Percentiles rank a stretch among this genome's conserved stretches.
Evolutionary conservation across 2,329 filamentous ascomycete species (phyloP).

Genomic region (Aspergillus eucalypticola): DNA sequence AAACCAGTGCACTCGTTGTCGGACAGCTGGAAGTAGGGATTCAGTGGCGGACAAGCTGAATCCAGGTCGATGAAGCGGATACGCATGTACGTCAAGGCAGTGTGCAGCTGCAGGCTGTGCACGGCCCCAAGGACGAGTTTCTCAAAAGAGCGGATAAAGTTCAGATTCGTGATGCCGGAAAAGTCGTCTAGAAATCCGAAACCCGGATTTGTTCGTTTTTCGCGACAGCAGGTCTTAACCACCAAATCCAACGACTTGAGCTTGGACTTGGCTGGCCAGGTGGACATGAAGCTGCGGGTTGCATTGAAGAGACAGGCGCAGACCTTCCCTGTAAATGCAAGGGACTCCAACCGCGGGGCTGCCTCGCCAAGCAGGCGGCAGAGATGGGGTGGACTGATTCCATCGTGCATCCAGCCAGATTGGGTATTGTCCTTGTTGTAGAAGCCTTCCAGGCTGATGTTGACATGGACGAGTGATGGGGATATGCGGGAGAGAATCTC

Average conservation of each 20-base stretch:
- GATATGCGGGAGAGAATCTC: constrained; percentile 62
- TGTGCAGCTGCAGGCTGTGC: constrained; percentile 59
- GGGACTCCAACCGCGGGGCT: constrained; percentile 63
- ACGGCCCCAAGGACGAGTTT: constrained; percentile 65
- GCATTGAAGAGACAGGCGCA: constrained; percentile 69
- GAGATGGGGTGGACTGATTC: constrained; percentile 62
- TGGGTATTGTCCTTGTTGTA: constrained; percentile 65
- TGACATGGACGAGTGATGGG: constrained; percentile 60
- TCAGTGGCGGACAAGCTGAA: constrained; percentile 68
- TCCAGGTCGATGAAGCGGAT: constrained; percentile 77
- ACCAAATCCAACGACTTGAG: constrained; percentile 70
- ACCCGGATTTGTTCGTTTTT: constrained; percentile 31
- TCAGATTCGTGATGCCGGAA: constrained; percentile 69
- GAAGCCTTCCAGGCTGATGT: constrained; percentile 70
- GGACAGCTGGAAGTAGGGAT: constrained; percentile 69
- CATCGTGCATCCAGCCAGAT: constrained; percentile 48
- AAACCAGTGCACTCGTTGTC: constrained; percentile 66
- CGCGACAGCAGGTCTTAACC: constrained; percentile 72
- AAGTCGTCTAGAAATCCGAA: constrained; percentile 60
- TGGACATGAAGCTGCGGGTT: constrained; percentile 54
- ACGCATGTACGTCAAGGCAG: constrained; percentile 63
- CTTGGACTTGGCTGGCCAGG: constrained; percentile 36
- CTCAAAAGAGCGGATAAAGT: constrained; percentile 72
- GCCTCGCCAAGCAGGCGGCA: constrained; percentile 64
- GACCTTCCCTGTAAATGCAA: constrained; percentile 71